Evolutionary conservation across 352 stramenopile species (phyloP).

Genomic region (Phytopythium boreale): DNA sequence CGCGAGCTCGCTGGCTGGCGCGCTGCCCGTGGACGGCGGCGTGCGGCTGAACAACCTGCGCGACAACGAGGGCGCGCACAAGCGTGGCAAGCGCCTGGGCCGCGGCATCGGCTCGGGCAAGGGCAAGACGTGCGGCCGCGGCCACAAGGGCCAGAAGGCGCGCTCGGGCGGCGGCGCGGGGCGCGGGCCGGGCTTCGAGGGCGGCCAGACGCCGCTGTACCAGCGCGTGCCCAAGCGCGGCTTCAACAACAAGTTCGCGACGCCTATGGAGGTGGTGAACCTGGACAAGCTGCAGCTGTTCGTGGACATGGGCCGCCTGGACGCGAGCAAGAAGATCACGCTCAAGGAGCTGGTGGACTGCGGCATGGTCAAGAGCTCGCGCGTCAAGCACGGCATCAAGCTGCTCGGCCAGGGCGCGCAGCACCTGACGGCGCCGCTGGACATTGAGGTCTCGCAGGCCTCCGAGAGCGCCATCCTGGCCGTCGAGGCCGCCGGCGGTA

Average conservation of each 20-base stretch:
- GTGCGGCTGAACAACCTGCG: conserved; percentile 84
- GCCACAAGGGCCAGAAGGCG: conserved; percentile 98
- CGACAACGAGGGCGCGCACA: conserved; percentile 86
- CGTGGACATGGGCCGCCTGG: conserved; percentile 95
- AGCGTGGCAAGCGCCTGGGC: conserved; percentile 89
- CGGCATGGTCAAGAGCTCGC: conserved; percentile 85
- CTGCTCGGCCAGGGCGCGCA: conserved; percentile 89
- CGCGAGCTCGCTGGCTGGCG: conserved; percentile 49
- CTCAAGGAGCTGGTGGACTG: conserved; percentile 91
- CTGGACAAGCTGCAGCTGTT: conserved; percentile 94
- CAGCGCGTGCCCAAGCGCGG: conserved; percentile 96
- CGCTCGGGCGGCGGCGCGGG: conserved; percentile 82
- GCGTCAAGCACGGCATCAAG: conserved; percentile 96
- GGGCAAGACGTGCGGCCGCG: conserved; percentile 94
- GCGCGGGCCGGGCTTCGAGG: conserved; percentile 93
- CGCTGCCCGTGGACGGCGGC: conserved; percentile 30
- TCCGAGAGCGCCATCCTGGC: conserved; percentile 93
- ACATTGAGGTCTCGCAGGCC: conserved; percentile 95
- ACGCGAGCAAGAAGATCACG: conserved; percentile 89
- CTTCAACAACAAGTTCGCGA: conserved; percentile 95
- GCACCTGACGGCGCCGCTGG: conserved; percentile 85
- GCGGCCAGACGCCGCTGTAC: conserved; percentile 97
- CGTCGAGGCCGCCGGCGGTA: conserved; percentile 92
- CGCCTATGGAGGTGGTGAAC: conserved; percentile 92
- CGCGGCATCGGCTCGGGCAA: conserved; percentile 91